Percentiles rank a stretch among this genome's conserved stretches.
Conservation (phyloP, 148 eudicot species). For the Persicaria tinctoria region DNA sequence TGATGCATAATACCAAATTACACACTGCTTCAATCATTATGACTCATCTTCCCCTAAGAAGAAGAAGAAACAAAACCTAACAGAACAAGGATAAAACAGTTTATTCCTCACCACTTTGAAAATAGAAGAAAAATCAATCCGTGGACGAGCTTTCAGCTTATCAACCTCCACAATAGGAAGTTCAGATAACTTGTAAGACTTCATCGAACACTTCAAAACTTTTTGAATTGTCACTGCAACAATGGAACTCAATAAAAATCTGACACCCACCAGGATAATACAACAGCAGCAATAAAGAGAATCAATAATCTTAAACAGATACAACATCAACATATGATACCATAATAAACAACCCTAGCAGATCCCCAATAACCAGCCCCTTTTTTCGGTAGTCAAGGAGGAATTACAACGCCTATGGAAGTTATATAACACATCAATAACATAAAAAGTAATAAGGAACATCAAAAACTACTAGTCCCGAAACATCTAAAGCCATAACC, state of each 20-base stretch:
- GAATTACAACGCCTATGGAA: too few species aligned
- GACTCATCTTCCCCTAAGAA: not conserved
- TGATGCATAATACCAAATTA: conserved; percentile 19
- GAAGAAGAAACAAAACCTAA: not conserved
- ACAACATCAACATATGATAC: not conserved
- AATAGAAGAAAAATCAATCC: conserved; percentile 88
- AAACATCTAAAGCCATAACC: too few species aligned
- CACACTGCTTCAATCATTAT: not conserved
- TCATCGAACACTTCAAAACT: conserved; percentile 63
- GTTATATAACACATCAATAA: too few species aligned
- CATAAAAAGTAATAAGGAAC: too few species aligned
- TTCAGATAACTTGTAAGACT: conserved; percentile 87
- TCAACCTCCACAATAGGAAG: conserved; percentile 58
- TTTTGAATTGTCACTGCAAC: conserved; percentile 4
- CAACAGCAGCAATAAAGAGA: not conserved
- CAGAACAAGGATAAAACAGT: conserved; percentile 6
- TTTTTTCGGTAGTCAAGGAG: too few species aligned
- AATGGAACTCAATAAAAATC: not conserved
- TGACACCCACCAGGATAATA: not conserved
- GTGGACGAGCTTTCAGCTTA: conserved; percentile 83
- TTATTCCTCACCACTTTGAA: conserved; percentile 51
- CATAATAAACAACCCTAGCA: not conserved
- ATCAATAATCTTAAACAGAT: not conserved
- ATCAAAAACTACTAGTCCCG: too few species aligned
- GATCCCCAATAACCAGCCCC: too few species aligned